Percentiles rank a stretch among this genome's conserved stretches.
phyloP scores from a whole-genome alignment of 169 alveolate species.

The Eimeria tenella region DNA sequence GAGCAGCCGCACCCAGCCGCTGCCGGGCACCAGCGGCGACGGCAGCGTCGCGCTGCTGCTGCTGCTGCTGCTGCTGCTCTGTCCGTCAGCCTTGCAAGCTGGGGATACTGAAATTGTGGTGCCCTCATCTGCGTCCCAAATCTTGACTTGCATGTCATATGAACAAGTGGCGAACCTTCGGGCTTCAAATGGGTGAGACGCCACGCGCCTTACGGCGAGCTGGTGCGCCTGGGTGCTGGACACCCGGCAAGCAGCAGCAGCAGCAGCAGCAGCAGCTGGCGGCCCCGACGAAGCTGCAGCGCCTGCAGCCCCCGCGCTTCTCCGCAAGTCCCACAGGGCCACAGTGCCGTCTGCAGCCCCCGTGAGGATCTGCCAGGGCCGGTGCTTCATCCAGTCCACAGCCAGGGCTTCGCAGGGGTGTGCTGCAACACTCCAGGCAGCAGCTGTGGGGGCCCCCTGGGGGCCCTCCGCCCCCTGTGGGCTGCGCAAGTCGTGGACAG shows the following conservation, averaged over 20 bases:
- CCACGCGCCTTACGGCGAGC: conserved; percentile 75
- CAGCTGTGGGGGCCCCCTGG: not conserved
- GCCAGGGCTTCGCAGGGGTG: conserved; percentile 73
- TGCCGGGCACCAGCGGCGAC: not conserved
- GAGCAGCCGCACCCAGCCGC: conserved; percentile 13
- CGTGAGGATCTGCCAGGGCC: conserved; percentile 64
- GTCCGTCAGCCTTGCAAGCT: not conserved
- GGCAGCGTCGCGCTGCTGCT: not conserved
- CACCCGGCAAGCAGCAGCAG: not conserved
- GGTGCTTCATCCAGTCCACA: conserved; percentile 76
- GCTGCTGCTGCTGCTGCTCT: not conserved
- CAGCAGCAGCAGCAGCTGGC: not conserved
- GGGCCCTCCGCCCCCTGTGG: not conserved
- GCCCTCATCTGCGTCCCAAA: conserved; percentile 7
- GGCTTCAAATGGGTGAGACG: conserved; percentile 58
- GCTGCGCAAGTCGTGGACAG: conserved; percentile 24
- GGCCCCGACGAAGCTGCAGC: not conserved
- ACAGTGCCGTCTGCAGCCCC: conserved; percentile 79
- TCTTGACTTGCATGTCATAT: conserved; percentile 76
- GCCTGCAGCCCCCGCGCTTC: not conserved
- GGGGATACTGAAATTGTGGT: not conserved
- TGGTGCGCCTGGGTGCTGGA: conserved; percentile 34
- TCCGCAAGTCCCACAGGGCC: conserved; percentile 71
- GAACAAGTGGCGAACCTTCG: conserved; percentile 67
- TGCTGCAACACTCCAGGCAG: conserved; percentile 34